These are phyloP conservation scores for Malus fusca DNA, from an alignment of 306 rosid genomes.

Conservation along the genomic window DNA sequence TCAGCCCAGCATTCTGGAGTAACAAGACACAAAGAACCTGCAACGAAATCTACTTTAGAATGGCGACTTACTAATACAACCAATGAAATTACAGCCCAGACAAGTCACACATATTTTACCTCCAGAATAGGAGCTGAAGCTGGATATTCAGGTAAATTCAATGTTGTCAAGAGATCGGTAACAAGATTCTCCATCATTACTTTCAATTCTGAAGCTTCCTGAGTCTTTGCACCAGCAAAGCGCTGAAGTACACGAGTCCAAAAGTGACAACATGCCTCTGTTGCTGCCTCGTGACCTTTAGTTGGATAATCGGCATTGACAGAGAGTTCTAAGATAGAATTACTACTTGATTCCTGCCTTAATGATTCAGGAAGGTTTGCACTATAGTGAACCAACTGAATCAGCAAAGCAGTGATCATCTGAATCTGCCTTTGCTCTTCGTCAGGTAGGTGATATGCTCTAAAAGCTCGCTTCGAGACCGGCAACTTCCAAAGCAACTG, in stretches of 20 bases:
- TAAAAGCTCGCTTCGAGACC: conserved; percentile 75
- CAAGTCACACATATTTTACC: conserved; percentile 37
- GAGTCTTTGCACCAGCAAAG: conserved; percentile 69
- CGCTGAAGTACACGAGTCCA: conserved; percentile 96
- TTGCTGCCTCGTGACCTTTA: conserved; percentile 64
- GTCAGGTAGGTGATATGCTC: conserved; percentile 80
- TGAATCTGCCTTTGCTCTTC: conserved; percentile 98
- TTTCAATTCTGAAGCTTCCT: conserved; percentile 88
- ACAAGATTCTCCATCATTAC: conserved; percentile 88
- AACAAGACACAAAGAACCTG: conserved; percentile 91
- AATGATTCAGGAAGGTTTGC: conserved; percentile 83
- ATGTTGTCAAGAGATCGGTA: conserved; percentile 72
- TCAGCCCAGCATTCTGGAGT: conserved; percentile 85
- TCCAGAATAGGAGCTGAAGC: conserved; percentile 87
- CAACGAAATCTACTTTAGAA: conserved; percentile 35
- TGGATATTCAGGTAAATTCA: conserved; percentile 93
- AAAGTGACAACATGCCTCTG: conserved; percentile 74
- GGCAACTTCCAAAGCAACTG: conserved; percentile 89
- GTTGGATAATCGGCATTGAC: conserved; percentile 53
- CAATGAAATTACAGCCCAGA: neutral
- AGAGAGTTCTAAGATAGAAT: conserved; percentile 69
- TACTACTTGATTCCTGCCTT: conserved; percentile 63
- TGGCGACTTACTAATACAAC: conserved; percentile 16
- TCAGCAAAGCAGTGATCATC: conserved; percentile 87
- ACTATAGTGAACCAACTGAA: conserved; percentile 86